phyloP scores from a whole-genome alignment of 805 yeast genomes.

The Kazachstania bromeliacearum region DNA sequence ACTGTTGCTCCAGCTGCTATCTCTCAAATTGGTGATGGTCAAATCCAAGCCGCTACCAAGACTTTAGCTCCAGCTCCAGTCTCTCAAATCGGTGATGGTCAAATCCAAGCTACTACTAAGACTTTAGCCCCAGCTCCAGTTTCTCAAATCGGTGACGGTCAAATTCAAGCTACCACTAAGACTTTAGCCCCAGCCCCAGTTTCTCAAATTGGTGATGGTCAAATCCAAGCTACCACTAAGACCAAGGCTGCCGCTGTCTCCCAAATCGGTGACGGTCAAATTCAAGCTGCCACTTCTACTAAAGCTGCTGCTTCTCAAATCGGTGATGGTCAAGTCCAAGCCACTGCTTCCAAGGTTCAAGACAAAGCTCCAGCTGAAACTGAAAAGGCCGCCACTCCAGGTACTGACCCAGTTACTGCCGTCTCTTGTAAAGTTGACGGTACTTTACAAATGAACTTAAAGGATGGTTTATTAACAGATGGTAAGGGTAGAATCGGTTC shows the following conservation, averaged over 20 bases:
- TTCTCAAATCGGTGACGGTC: constrained; percentile 34
- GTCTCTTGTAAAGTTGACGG: constrained; percentile 33
- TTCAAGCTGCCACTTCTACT: constrained; percentile 28
- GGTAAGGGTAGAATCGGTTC: constrained; percentile 53
- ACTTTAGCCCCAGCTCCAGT: constrained; percentile 27
- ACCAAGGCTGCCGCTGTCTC: constrained; percentile 27
- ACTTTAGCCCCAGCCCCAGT: constrained; percentile 25
- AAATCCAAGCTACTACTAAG: constrained; percentile 30
- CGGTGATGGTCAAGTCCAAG: constrained; percentile 17
- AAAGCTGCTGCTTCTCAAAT: constrained; percentile 31
- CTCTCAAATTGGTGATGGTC: constrained; percentile 47
- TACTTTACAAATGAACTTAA: constrained; percentile 43
- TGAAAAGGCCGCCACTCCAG: not conserved
- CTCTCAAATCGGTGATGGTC: constrained; percentile 25
- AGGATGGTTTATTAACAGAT: constrained; percentile 39
- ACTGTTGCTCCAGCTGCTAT: constrained; percentile 23
- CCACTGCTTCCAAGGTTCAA: constrained; percentile 12
- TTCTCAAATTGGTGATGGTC: constrained; percentile 56
- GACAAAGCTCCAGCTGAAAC: constrained; percentile 28
- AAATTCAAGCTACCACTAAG: constrained; percentile 39
- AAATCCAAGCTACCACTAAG: constrained; percentile 29
- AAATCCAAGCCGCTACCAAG: constrained; percentile 37
- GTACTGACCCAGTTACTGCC: constrained; percentile 22
- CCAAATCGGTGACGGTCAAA: constrained; percentile 37
- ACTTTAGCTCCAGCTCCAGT: constrained; percentile 33